phyloP scores from a whole-genome alignment of 2,329 filamentous ascomycete genomes.

The Chaetothyriales sp. region DNA sequence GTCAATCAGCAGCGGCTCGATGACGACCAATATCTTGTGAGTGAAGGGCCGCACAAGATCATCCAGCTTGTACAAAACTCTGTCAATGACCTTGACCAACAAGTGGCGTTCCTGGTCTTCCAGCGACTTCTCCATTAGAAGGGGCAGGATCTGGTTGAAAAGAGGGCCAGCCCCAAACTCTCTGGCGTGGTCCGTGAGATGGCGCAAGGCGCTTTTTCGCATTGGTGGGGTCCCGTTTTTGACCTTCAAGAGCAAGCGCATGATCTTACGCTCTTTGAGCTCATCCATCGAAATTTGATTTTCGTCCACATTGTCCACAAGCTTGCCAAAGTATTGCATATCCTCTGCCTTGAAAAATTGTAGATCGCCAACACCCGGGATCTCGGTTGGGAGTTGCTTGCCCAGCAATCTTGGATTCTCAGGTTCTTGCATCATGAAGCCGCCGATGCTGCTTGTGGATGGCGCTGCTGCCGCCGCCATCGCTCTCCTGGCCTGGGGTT shows the following conservation, averaged over 20 bases:
- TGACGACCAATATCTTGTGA: constrained; percentile 96
- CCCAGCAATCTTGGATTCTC: constrained; percentile 70
- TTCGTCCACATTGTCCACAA: constrained; percentile 88
- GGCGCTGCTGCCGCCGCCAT: constrained; percentile 50
- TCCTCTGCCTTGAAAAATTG: constrained; percentile 98
- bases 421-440: constrained; percentile 96
- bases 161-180: constrained; percentile 88
- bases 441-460: constrained; percentile 48
- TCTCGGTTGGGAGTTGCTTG: constrained; percentile 86
- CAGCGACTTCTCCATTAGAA: constrained; percentile 95
- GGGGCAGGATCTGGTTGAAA: constrained; percentile 91
- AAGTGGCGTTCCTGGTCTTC: constrained; percentile 97
- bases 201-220: constrained; percentile 93
- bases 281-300: constrained; percentile 86
- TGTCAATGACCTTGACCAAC: constrained; percentile 96
- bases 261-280: constrained; percentile 95
- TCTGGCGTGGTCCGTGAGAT: constrained; percentile 92
- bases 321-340: constrained; percentile 96
- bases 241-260: constrained; percentile 90
- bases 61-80: constrained; percentile 95
- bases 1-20: constrained; percentile 96
- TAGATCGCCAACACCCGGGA: constrained; percentile 86
- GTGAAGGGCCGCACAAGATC: constrained; percentile 92
- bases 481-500: constrained; percentile 61
- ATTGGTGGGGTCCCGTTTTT: constrained; percentile 98